phyloP scores from a whole-genome alignment of 1,284 basidiomycete species.

The Schizophyllum commune region DNA sequence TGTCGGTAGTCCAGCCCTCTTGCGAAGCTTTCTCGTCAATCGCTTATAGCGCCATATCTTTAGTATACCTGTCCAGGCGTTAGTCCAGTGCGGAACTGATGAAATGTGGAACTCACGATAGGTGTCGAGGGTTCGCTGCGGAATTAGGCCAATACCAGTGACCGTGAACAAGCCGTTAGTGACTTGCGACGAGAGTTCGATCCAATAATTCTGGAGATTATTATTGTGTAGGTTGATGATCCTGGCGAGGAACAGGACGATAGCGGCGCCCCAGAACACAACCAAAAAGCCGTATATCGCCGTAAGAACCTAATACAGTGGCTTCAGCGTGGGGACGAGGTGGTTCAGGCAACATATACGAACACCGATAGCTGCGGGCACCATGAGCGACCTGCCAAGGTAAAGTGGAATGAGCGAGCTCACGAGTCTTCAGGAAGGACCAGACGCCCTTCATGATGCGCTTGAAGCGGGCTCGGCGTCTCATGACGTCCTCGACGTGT shows the following conservation, averaged over 20 bases:
- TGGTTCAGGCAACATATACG: constrained; percentile 16
- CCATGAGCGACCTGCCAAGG: constrained; percentile 4
- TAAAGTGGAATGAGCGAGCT: constrained; percentile 14
- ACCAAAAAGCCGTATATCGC: constrained; percentile 78
- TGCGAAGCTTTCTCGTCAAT: constrained; percentile 46
- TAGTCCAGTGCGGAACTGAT: background rate
- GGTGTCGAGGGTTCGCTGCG: constrained; percentile 70
- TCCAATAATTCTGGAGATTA: constrained; percentile 61
- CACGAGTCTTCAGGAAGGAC: constrained; percentile 81
- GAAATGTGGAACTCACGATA: constrained; percentile 45
- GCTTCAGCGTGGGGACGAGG: background rate
- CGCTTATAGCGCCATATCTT: constrained; percentile 72
- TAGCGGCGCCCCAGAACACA: constrained; percentile 71
- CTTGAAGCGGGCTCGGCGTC: constrained; percentile 54
- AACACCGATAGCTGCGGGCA: constrained; percentile 46
- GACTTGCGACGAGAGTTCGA: constrained; percentile 74
- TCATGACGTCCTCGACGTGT: constrained; percentile 75
- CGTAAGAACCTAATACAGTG: constrained; percentile 45
- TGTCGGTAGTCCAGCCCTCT: constrained; percentile 54
- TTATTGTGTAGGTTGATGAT: constrained; percentile 64
- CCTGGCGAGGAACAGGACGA: constrained; percentile 69
- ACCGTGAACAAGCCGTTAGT: constrained; percentile 76
- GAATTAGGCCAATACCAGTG: constrained; percentile 70
- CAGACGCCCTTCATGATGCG: constrained; percentile 67
- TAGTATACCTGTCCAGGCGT: constrained; percentile 42